Evolutionary conservation across 2,329 filamentous ascomycete species (phyloP).

Genomic region (Sarocladiaceae sp.): DNA sequence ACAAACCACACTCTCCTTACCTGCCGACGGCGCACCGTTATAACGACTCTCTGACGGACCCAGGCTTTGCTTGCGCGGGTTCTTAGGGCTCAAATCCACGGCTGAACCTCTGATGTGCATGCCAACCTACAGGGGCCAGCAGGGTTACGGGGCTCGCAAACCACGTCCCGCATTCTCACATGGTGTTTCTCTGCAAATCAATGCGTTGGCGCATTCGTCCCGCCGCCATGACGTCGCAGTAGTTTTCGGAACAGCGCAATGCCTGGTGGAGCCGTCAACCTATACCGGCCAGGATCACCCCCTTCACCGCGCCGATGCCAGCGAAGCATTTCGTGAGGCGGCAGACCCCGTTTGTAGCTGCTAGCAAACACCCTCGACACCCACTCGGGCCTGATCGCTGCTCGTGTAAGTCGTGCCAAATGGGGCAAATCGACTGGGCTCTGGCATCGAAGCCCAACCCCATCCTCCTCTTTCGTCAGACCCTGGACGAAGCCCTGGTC

Average conservation of each 20-base stretch:
- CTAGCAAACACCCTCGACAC: slow-evolving; percentile 4
- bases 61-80: too few species aligned
- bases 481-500: neutral
- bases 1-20: neutral
- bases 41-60: too few species aligned
- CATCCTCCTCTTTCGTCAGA: slow-evolving; percentile 2
- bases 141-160: neutral
- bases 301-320: neutral
- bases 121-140: neutral
- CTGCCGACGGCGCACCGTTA: too few species aligned
- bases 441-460: slow-evolving; percentile 8
- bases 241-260: slow-evolving; percentile 1
- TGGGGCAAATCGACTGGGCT: neutral
- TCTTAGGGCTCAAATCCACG: slow-evolving; percentile 5
- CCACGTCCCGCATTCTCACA: neutral
- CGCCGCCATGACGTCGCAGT: slow-evolving; percentile 6
- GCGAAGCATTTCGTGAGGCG: slow-evolving; percentile 8
- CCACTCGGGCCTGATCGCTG: neutral
- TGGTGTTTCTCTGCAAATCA: slow-evolving; percentile 6
- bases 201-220: slow-evolving; percentile 2
- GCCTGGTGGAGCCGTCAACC: neutral
- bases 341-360: neutral
- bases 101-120: slow-evolving; percentile 3
- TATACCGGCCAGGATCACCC: slow-evolving; percentile 6
- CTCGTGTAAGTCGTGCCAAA: neutral